These are phyloP conservation scores for Xylaria venustula DNA, from an alignment of 495 filamentous ascomycete species.

Conservation along the genomic window DNA sequence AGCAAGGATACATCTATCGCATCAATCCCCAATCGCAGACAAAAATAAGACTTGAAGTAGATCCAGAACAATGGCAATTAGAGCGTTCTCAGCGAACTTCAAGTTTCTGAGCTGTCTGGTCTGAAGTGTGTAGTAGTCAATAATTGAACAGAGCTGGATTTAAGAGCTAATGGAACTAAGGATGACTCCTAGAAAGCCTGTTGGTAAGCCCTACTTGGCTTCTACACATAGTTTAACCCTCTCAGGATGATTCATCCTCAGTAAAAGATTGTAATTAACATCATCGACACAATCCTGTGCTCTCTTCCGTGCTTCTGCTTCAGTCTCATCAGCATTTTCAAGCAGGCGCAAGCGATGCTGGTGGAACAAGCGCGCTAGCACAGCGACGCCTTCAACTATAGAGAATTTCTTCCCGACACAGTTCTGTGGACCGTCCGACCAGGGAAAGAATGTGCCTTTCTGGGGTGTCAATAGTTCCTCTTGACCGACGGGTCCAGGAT, in stretches of 20 bases:
- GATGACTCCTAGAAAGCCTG: too few relatives aligned
- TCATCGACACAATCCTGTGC: constrained; percentile 29
- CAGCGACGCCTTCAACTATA: constrained; percentile 24
- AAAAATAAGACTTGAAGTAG: too few relatives aligned
- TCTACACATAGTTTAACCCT: constrained; percentile 14
- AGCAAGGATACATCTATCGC: too few relatives aligned
- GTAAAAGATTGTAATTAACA: constrained; percentile 29
- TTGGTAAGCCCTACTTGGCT: too few relatives aligned
- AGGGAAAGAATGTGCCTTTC: constrained; percentile 28
- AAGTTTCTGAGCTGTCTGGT: too few relatives aligned
- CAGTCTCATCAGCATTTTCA: not conserved
- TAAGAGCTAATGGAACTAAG: too few relatives aligned
- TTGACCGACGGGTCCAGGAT: not conserved
- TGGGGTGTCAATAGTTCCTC: constrained; percentile 31
- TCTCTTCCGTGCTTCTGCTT: constrained; percentile 32
- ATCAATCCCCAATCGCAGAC: too few relatives aligned
- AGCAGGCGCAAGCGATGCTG: constrained; percentile 16
- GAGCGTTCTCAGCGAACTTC: too few relatives aligned
- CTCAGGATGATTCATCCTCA: constrained; percentile 37
- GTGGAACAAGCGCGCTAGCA: constrained; percentile 22
- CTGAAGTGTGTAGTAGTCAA: too few relatives aligned
- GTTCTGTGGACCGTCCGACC: constrained; percentile 21
- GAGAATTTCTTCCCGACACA: constrained; percentile 31
- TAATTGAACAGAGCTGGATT: too few relatives aligned
- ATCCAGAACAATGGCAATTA: too few relatives aligned